These are phyloP conservation scores for Xerocomellus chrysenteron DNA, from an alignment of 768 basidiomycete genomes.

Conservation along the genomic window DNA sequence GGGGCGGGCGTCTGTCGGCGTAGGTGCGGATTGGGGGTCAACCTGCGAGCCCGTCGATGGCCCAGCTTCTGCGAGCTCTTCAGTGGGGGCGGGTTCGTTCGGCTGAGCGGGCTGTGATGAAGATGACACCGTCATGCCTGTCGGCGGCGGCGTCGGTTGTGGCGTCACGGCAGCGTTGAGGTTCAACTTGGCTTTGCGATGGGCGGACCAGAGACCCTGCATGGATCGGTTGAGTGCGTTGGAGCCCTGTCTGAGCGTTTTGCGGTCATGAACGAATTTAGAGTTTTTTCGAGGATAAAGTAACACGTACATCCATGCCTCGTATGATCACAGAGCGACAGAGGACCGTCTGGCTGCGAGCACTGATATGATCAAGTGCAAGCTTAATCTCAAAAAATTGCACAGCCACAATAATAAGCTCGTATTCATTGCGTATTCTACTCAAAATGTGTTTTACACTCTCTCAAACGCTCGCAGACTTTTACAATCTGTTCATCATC, in stretches of 20 bases:
- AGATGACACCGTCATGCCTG: conserved; percentile 2
- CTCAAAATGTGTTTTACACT: conserved; percentile 37
- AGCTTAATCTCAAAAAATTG: background rate
- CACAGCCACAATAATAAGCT: background rate
- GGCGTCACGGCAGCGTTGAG: conserved; percentile 44
- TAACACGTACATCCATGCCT: conserved; percentile 19
- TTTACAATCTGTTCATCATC: conserved; percentile 54
- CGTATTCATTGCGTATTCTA: conserved; percentile 33
- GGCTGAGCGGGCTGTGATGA: background rate
- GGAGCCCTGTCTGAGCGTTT: conserved; percentile 60
- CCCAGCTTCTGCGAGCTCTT: conserved; percentile 12
- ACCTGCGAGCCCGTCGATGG: conserved; percentile 10
- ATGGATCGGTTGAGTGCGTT: conserved; percentile 77
- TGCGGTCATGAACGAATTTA: conserved; percentile 15
- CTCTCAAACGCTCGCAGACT: conserved; percentile 52
- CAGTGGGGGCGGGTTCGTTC: conserved; percentile 25
- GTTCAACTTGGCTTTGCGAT: conserved; percentile 65
- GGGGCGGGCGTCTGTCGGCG: conserved; percentile 10
- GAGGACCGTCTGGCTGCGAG: too few species aligned
- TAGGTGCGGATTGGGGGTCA: background rate
- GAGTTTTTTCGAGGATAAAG: background rate
- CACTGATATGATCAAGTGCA: background rate
- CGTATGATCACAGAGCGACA: too few species aligned
- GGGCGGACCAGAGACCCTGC: conserved; percentile 75
- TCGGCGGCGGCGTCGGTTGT: background rate